Evolutionary conservation across 2,329 filamentous ascomycete genomes (phyloP).

Genomic region (Trichophyton schoenleinii): DNA sequence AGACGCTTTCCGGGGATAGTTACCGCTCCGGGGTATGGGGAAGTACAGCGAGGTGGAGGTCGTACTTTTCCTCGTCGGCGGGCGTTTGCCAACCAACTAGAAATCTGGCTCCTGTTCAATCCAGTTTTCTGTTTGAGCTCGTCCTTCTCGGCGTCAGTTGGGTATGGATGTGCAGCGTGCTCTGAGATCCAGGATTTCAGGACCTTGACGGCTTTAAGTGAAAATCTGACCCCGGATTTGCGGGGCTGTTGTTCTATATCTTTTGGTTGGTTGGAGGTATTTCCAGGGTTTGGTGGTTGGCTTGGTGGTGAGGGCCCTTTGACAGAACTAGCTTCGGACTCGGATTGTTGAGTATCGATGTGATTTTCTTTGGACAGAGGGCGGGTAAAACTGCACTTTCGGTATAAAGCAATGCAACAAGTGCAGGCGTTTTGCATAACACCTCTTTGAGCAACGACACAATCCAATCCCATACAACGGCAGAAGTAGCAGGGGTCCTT

Average conservation of each 20-base stretch:
- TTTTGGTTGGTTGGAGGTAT: conserved; percentile 18
- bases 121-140: conserved; percentile 65
- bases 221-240: conserved; percentile 65
- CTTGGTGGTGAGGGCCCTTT: conserved; percentile 30
- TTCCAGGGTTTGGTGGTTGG: conserved; percentile 29
- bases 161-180: conserved; percentile 74
- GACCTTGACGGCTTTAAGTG: conserved; percentile 63
- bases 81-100: conserved; percentile 86
- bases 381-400: conserved; percentile 37
- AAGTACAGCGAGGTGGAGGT: conserved; percentile 49
- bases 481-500: conserved; percentile 37
- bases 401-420: conserved; percentile 36
- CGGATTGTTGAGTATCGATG: conserved; percentile 33
- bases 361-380: conserved; percentile 30
- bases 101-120: conserved; percentile 70
- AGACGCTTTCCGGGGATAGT: conserved; percentile 54
- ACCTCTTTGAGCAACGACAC: conserved; percentile 35
- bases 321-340: conserved; percentile 32
- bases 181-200: conserved; percentile 74
- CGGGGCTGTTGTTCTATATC: conserved; percentile 33
- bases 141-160: conserved; percentile 76
- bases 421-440: conserved; percentile 34
- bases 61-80: conserved; percentile 69
- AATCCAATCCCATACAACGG: conserved; percentile 35
- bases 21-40: conserved; percentile 58